Evolutionary conservation across 345 rosid genomes (phyloP).

Genomic region (Nephelium lappaceum): DNA sequence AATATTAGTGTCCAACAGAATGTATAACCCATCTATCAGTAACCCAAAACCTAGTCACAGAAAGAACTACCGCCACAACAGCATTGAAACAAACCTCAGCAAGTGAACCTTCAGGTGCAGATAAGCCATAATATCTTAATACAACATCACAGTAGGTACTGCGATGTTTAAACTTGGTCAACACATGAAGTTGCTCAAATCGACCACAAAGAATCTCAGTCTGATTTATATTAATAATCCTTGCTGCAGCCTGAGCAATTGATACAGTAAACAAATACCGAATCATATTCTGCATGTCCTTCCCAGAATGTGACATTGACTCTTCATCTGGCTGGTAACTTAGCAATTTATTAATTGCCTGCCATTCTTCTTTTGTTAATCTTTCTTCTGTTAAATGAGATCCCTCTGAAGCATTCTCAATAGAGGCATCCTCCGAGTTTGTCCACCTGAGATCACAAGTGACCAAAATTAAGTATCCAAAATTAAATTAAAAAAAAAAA

Average conservation of each 20-base stretch:
- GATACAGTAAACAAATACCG: conserved; percentile 77
- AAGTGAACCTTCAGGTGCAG: conserved; percentile 97
- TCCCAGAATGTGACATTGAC: conserved; percentile 54
- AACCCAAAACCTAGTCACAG: conserved; percentile 1
- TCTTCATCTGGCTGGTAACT: conserved; percentile 93
- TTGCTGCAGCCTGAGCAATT: conserved; percentile 82
- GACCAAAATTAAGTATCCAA: conserved; percentile 25
- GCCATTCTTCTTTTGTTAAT: conserved; percentile 96
- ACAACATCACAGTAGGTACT: conserved; percentile 76
- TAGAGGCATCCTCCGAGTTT: conserved; percentile 55
- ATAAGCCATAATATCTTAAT: conserved; percentile 87
- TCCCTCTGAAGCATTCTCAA: conserved; percentile 49
- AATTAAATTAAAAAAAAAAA: background rate
- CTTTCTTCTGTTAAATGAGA: conserved; percentile 59
- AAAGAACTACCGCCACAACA: background rate
- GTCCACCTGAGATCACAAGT: conserved; percentile 52
- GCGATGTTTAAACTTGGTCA: conserved; percentile 75
- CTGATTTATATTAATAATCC: conserved; percentile 67
- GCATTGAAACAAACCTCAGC: conserved; percentile 76
- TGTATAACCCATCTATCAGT: background rate
- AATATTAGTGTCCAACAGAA: background rate
- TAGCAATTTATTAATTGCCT: conserved; percentile 81
- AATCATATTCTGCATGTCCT: conserved; percentile 86
- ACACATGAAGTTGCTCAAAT: conserved; percentile 88
- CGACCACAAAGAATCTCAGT: conserved; percentile 86